These are phyloP conservation scores for Phialemonium atrogriseum DNA, from an alignment of 2,329 filamentous ascomycete species.

Conservation along the genomic window DNA sequence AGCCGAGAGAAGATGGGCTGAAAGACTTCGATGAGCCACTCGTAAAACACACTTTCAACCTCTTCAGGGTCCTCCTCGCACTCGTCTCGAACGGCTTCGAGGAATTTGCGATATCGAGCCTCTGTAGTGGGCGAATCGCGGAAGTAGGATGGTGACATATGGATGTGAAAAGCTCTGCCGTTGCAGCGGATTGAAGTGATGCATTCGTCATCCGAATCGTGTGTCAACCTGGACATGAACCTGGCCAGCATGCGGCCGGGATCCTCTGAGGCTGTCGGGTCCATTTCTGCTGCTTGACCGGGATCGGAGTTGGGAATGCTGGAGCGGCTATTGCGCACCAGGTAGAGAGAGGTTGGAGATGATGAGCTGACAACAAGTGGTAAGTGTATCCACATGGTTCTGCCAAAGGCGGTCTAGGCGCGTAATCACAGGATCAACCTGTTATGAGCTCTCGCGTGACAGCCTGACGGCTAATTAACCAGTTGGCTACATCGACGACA, in stretches of 20 bases:
- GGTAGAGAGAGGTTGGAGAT: no score
- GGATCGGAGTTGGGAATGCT: no score
- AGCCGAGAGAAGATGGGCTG: conserved; percentile 8
- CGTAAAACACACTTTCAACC: conserved; percentile 6
- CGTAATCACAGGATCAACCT: no score
- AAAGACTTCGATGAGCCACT: conserved; percentile 8
- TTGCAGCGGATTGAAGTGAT: conserved; percentile 11
- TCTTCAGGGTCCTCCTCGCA: conserved; percentile 7
- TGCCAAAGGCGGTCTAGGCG: no score
- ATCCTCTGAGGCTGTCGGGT: no score
- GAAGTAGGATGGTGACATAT: conserved; percentile 8
- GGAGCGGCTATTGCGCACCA: no score
- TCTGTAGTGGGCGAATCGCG: conserved; percentile 7
- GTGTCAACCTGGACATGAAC: conserved; percentile 4
- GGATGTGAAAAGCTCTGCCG: conserved; percentile 7
- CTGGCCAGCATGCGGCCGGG: conserved; percentile 6
- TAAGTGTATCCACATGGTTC: no score
- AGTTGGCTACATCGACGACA: no score
- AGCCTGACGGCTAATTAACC: no score
- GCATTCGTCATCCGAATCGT: conserved; percentile 6
- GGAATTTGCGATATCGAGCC: conserved; percentile 9
- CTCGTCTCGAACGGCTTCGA: conserved; percentile 5
- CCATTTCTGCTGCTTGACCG: no score
- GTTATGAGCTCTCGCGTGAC: no score
- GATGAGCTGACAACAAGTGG: no score